Base-by-base conservation (phyloP, 306 rosid species). In the Vicia sativa region DNA sequence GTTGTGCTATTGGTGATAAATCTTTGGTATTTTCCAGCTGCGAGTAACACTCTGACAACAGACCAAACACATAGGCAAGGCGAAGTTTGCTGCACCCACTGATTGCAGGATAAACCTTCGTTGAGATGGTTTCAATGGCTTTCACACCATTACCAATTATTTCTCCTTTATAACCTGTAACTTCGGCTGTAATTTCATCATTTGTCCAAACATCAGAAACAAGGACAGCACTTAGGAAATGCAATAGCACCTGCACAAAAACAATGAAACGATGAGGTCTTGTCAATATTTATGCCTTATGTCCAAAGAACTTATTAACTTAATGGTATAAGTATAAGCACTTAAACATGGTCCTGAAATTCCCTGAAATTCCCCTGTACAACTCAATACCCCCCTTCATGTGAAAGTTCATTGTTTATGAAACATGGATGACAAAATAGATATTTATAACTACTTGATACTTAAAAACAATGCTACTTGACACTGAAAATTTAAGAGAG, bases 131-230 rank as follows among this genome's bases (percentile, higher is more conserved):
- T 82, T 85, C 80, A 79, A 95, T 82, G 56, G 89, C 87, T 67
- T 88, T 84, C 23, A 79, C 85, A 74, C 90, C 74, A 80, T 70
- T 78, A 70, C 64, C 78, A 76, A 77, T 71, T 62, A 88, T 72
- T 65, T 88, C 85, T 64, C 73, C 84, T 81, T 74, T 88, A 69
- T 75, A 83, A 71, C 70, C 89, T 39, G 83, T 83, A 77, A 90
- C 82, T 82, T 95, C 99, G 6, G 75, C 70, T 43, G 79, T 65
- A 69, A 95, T 87, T 73, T 95, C 97, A 71, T 90, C 97, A 79
- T 90, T 85, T 39, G 67, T 82, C 99, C 99, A 95, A 70, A 81
- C 83, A 78, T 95, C 89, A 54, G 97, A 90, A 79, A 90, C 85
- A 74, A 90, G 95, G 65, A 90, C 50, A 74, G 92, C 81, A 61